Conservation (phyloP, 73 alveolate species). For the Paramecium sonneborni region DNA sequence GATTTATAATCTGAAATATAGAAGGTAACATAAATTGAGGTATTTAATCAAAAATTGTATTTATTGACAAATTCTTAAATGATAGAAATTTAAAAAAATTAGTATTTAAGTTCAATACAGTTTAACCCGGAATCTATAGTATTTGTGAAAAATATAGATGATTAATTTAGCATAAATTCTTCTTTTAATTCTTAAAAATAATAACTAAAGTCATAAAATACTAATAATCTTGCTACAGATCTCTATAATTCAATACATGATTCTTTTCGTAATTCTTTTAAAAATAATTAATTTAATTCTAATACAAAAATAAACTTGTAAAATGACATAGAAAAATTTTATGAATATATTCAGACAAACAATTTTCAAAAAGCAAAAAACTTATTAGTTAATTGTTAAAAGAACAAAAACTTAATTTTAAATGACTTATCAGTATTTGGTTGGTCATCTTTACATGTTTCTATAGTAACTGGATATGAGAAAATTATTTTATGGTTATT, state of each 20-base stretch:
- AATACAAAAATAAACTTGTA: not conserved
- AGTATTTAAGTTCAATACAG: not conserved
- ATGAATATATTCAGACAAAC: not conserved
- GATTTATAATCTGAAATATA: not conserved
- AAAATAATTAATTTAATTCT: not conserved
- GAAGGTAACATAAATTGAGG: not conserved
- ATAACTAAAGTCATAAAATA: not conserved
- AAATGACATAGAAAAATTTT: not conserved
- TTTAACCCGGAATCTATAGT: not conserved
- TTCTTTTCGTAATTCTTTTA: not conserved
- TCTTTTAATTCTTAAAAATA: not conserved
- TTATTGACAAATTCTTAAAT: not conserved
- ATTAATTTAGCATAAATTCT: not conserved
- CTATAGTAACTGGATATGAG: not conserved
- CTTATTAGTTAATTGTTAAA: not conserved
- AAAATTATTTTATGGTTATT: not conserved
- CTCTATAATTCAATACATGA: not conserved
- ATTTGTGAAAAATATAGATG: not conserved
- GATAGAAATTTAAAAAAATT: not conserved
- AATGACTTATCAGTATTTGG: not conserved
- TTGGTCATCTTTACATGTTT: conserved; percentile 2
- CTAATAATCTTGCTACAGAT: not conserved
- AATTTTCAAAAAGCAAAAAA: not conserved
- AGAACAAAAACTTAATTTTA: not conserved
- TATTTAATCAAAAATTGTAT: not conserved